Percentiles rank a stretch among this genome's conserved stretches.
phyloP scores from a whole-genome alignment of 106 monocot genomes.

The Allium fistulosum region DNA sequence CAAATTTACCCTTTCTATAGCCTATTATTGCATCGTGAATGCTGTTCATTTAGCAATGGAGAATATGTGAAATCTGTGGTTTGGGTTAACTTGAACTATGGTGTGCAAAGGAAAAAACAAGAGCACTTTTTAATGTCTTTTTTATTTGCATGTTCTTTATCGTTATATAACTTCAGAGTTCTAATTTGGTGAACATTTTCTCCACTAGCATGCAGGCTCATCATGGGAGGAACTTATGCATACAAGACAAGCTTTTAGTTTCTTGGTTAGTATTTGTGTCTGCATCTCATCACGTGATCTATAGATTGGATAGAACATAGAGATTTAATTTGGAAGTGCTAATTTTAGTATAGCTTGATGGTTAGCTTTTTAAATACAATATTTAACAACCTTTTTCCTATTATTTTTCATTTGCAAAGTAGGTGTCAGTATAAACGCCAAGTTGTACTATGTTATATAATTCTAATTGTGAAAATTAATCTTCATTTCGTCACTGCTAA shows the following conservation, averaged over 20 bases:
- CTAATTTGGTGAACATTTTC: background rate
- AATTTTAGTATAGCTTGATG: no score
- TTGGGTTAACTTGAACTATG: conserved; percentile 80
- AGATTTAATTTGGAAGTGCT: no score
- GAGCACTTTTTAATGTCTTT: no score
- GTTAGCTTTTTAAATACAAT: no score
- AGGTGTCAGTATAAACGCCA: no score
- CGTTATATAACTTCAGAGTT: background rate
- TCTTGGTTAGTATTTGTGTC: conserved; percentile 83
- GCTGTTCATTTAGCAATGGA: conserved; percentile 98
- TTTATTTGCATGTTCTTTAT: background rate
- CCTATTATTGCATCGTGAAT: conserved; percentile 87
- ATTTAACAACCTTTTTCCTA: no score
- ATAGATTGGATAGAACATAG: no score
- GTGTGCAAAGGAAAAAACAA: conserved; percentile 70
- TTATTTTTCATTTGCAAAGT: no score
- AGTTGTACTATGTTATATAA: no score
- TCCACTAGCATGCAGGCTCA: conserved; percentile 44
- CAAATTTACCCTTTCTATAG: conserved; percentile 21
- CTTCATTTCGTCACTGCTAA: no score
- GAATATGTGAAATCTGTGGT: conserved; percentile 95
- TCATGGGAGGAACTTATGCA: conserved; percentile 88
- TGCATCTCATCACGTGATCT: no score
- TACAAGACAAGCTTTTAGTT: conserved; percentile 75
- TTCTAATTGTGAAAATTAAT: no score